Percentiles rank a stretch among this genome's conserved stretches.
These are phyloP conservation scores for Diplocarpon rosae DNA, from an alignment of 2,329 filamentous ascomycete species.

Conservation along the genomic window DNA sequence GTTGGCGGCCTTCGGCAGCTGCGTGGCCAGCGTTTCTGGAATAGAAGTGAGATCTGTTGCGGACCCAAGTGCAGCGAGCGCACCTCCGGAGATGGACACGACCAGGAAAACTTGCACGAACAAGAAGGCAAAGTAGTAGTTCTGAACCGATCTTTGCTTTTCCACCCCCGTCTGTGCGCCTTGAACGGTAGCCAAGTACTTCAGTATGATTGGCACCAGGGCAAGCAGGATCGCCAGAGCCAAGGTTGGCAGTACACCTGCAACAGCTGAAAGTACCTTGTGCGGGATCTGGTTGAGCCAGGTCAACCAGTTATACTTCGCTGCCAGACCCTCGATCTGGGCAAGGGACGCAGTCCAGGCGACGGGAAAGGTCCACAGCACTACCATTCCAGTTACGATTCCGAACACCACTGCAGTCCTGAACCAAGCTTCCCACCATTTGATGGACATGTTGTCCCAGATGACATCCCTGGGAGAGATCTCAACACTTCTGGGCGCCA, in stretches of 20 bases:
- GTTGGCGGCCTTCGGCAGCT: slow-evolving; percentile 77
- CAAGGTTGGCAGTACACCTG: slow-evolving; percentile 76
- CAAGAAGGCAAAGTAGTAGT: slow-evolving; percentile 86
- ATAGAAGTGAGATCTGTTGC: slow-evolving; percentile 46
- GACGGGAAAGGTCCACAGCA: slow-evolving; percentile 86
- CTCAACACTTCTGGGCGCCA: slow-evolving; percentile 87
- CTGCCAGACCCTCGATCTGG: slow-evolving; percentile 61
- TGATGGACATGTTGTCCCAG: slow-evolving; percentile 95
- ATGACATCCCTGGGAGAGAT: slow-evolving; percentile 86
- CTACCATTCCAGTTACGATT: slow-evolving; percentile 61
- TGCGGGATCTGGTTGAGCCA: slow-evolving; percentile 59
- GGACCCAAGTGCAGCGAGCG: slow-evolving; percentile 49
- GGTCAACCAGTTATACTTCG: slow-evolving; percentile 53
- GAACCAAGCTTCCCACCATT: slow-evolving; percentile 80
- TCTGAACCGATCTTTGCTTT: slow-evolving; percentile 72
- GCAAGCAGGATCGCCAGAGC: slow-evolving; percentile 67
- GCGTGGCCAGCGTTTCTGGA: slow-evolving; percentile 60
- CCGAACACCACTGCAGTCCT: slow-evolving; percentile 49
- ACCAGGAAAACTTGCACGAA: slow-evolving; percentile 94
- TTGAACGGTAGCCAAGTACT: slow-evolving; percentile 59
- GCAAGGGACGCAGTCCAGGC: slow-evolving; percentile 77
- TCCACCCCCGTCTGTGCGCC: slow-evolving; percentile 76
- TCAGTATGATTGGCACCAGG: slow-evolving; percentile 71
- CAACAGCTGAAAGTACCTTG: slow-evolving; percentile 52
- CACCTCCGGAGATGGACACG: slow-evolving; percentile 72